These are phyloP conservation scores for Russula dissimulans DNA, from an alignment of 768 basidiomycete species.

Conservation along the genomic window DNA sequence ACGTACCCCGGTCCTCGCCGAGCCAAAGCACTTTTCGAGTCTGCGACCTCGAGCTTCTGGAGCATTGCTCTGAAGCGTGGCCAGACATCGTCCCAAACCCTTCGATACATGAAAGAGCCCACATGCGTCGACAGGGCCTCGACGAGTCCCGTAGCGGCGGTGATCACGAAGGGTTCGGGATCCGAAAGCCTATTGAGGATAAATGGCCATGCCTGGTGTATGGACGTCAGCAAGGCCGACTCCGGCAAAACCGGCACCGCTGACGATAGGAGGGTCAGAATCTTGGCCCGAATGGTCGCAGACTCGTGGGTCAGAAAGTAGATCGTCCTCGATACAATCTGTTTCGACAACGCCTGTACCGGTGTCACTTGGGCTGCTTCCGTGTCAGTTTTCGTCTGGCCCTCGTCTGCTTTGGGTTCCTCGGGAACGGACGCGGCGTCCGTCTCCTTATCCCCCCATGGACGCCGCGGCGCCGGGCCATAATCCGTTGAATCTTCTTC, in stretches of 20 bases:
- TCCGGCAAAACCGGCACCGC: conserved; percentile 67
- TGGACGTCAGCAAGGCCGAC: conserved; percentile 68
- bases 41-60: conserved; percentile 48
- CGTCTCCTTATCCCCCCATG: conserved; percentile 40
- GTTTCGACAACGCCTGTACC: conserved; percentile 65
- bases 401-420: conserved; percentile 19
- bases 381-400: conserved; percentile 27
- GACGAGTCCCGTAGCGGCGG: conserved; percentile 65
- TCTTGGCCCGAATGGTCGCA: conserved; percentile 73
- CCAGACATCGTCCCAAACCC: conserved; percentile 92
- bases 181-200: conserved; percentile 77
- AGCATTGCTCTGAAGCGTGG: conserved; percentile 66
- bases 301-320: conserved; percentile 90
- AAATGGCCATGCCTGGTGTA: conserved; percentile 92
- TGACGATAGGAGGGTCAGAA: conserved; percentile 63
- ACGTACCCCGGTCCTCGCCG: conserved; percentile 42
- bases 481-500: conserved; percentile 41
- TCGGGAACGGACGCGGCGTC: conserved; percentile 16
- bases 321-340: conserved; percentile 79
- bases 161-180: conserved; percentile 67
- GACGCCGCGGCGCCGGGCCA: conserved; percentile 48
- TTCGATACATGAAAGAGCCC: conserved; percentile 77
- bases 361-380: conserved; percentile 51
- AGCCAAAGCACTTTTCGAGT: conserved; percentile 57
- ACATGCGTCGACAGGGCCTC: conserved; percentile 58